phyloP scores from a whole-genome alignment of 495 filamentous ascomycete species.

The Aspergillus steynii region DNA sequence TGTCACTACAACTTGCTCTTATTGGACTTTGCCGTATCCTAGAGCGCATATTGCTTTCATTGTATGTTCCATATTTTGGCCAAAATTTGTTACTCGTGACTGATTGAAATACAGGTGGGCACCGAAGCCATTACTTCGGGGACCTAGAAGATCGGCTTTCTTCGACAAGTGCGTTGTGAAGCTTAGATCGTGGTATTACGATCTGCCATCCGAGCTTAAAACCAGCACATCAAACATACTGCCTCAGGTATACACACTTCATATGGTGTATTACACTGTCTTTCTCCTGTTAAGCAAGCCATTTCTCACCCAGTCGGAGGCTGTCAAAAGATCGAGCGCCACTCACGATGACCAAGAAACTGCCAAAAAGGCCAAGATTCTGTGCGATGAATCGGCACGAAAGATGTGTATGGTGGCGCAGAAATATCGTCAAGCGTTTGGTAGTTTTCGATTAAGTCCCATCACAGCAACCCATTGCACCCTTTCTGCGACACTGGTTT shows the following conservation, averaged over 20 bases:
- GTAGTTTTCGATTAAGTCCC: conserved; percentile 30
- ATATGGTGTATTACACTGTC: conserved; percentile 33
- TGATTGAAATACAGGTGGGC: conserved; percentile 16
- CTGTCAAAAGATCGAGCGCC: background rate
- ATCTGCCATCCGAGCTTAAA: conserved; percentile 24
- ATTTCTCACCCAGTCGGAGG: conserved; percentile 1
- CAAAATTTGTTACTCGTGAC: background rate
- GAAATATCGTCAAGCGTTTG: conserved; percentile 31
- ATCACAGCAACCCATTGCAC: conserved; percentile 33
- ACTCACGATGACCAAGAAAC: background rate
- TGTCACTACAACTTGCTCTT: conserved; percentile 5
- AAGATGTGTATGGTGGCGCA: conserved; percentile 24
- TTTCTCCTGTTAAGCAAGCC: conserved; percentile 27
- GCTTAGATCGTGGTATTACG: conserved; percentile 32
- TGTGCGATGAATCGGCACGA: conserved; percentile 22
- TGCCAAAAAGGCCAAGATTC: conserved; percentile 11
- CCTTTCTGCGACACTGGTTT: conserved; percentile 25
- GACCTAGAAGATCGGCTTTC: conserved; percentile 21
- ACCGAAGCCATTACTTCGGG: conserved; percentile 25
- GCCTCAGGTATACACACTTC: conserved; percentile 29
- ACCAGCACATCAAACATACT: conserved; percentile 20
- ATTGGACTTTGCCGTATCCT: conserved; percentile 30
- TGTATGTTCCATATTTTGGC: conserved; percentile 18
- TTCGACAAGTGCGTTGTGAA: conserved; percentile 31
- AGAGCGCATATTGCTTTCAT: conserved; percentile 28